Evolutionary conservation across 768 basidiomycete species (phyloP), one percentile per base, ranked within the genome.

Genomic region (Tremella mesenterica): DNA sequence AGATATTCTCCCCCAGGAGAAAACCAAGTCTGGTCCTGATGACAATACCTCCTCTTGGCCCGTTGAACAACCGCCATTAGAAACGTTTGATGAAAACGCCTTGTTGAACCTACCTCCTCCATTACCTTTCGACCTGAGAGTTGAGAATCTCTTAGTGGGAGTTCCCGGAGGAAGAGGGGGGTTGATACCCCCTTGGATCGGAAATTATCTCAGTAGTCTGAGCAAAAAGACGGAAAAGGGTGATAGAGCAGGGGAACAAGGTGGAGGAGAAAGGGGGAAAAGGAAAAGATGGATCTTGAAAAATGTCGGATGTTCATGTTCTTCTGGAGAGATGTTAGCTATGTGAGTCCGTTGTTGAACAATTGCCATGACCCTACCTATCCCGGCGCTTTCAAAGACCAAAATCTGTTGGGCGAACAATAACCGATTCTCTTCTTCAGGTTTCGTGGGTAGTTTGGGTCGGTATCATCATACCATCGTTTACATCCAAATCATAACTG

Each of bases 311-410:
- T 65, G 67, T 10, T 57, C 57, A 25, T 74, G 75, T 48, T 44
- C 60, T 16, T 58, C 67, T 21, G 75, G 76, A 9, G 74, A 76
- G 53, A 65, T 76, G n/a, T 53, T 76, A 8, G 76, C 75, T 4
- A 73, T 76, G 75, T 74, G 52, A 55, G 73, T 59, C 21, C 6
- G 26, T 3, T 8, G 3, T 25, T 18, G 5, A 1, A 27, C 13
- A 30, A 41, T n/a, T n/a, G n/a, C n/a, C n/a, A n/a, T n/a, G n/a
- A n/a, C 28, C 44, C 14, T 27, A 13, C 18, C 38, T 23, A 13
- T 7, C 33, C 18, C 18, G 33, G 33, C 33, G 33, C 33, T 18
- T 10, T 36, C 18, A 36, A 10, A 36, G 12, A 18, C 33, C 33
- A 36, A 10, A 18, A 36, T 36, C n/a, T 31, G 44, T 9, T 12